Evolutionary conservation across 768 basidiomycete species (phyloP), one percentile per base, ranked within the genome.

Genomic region (Hortiboletus campestris): DNA sequence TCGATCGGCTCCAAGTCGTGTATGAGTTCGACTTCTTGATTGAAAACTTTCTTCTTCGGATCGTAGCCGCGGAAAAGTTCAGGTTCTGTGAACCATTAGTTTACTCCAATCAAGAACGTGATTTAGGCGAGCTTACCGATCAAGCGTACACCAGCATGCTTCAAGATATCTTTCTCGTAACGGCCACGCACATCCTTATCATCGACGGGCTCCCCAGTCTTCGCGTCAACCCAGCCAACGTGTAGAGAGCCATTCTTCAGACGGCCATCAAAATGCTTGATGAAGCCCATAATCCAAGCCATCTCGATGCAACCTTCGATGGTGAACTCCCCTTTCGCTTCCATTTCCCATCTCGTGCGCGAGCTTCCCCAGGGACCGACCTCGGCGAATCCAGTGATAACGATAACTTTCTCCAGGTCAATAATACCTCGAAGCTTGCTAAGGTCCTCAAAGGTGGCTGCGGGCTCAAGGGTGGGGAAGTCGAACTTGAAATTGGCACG

Each of bases 271-370:
- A 98, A 96, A 78, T 99, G 94, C 73, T 95, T 97, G 83, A 98
- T 97, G 75, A 84, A 85, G 40, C 97, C 96, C 92, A 95, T 98
- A 74, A 98, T 87, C 95, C 96, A 99, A 3, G 96, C 95, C 91
- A 99, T 96, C 77, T 99, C 97, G 66, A 99, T 97, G 67, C 92
- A 93, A 19, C 97, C 97, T 72, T 97, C 89, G 63, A 98, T 95
- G 2, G 95, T 94, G 73, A 98, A 89, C 67, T 96, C 87, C n/a
- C 97, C 96, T 44, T 85, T 82, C 44, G 94, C 95, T 70, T 99
- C 97, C 94, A 99, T 98, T 77, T 99, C 97, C 97, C 97, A 99
- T 56, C 97, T 85, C 3, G 97, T 99, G 56, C 97, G 86, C 16
- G 96, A 90, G 67, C 92, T 94, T 61, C 97, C 97, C 95, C 96